Conservation (phyloP, 2,329 filamentous ascomycete genomes). For the Trematosphaeria pertusa region DNA sequence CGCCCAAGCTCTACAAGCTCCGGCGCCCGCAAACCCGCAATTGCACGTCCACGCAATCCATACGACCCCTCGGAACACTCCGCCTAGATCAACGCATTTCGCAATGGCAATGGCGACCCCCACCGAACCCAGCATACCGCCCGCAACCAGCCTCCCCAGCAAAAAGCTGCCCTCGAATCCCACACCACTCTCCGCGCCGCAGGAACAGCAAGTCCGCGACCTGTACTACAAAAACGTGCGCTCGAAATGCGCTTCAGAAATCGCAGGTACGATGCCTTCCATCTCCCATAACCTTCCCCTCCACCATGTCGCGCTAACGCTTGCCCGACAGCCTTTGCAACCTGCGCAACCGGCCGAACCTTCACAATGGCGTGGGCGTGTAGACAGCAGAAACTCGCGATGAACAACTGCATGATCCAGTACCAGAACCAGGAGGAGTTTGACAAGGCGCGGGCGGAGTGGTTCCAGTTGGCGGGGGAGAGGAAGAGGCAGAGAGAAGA, state of each 20-base stretch:
- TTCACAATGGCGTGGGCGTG: slow-evolving; percentile 89
- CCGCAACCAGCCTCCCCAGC: slow-evolving; percentile 16
- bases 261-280: slow-evolving; percentile 49
- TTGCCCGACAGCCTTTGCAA: slow-evolving; percentile 75
- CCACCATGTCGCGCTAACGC: slow-evolving; percentile 9
- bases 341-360: slow-evolving; percentile 85
- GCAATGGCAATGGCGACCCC: slow-evolving; percentile 26
- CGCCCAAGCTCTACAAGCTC: too few species aligned
- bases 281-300: not conserved
- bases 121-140: slow-evolving; percentile 20
- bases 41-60: too few species aligned
- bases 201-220: slow-evolving; percentile 71
- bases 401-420: slow-evolving; percentile 93
- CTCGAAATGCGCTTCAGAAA: slow-evolving; percentile 74
- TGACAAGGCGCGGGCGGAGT: slow-evolving; percentile 89
- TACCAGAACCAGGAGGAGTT: slow-evolving; percentile 85
- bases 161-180: slow-evolving; percentile 37
- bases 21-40: too few species aligned
- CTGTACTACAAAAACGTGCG: slow-evolving; percentile 83
- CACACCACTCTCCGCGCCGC: slow-evolving; percentile 79
- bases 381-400: slow-evolving; percentile 76
- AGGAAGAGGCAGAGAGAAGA: slow-evolving; percentile 71
- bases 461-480: slow-evolving; percentile 81
- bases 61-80: too few species aligned
- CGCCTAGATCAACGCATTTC: too few species aligned